Evolutionary conservation across 2,329 filamentous ascomycete species (phyloP).

Genomic region (Furcasterigmium furcatum): DNA sequence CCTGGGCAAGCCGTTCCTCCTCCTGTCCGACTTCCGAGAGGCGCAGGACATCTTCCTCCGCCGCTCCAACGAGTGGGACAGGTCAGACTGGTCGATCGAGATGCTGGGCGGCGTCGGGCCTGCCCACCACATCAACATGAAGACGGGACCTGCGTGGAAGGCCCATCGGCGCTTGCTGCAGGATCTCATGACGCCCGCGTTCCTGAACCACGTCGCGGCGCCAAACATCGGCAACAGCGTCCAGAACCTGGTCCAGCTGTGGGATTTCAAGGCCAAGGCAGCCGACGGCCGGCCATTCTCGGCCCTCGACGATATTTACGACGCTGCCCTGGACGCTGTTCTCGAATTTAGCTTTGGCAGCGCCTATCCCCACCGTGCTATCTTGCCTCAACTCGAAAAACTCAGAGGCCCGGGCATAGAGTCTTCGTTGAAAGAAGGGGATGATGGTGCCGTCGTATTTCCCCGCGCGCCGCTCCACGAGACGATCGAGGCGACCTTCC

Average conservation of each 20-base stretch:
- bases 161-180: conserved; percentile 28
- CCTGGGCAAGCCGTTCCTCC: conserved; percentile 34
- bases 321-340: conserved; percentile 25
- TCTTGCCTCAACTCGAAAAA: neutral
- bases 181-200: conserved; percentile 31
- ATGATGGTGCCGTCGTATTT: too few species aligned
- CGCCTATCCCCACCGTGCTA: neutral
- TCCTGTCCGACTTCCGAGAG: conserved; percentile 32
- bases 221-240: conserved; percentile 27
- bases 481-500: conserved; percentile 7
- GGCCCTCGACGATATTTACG: conserved; percentile 23
- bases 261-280: conserved; percentile 25
- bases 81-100: conserved; percentile 15
- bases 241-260: conserved; percentile 26
- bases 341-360: conserved; percentile 23
- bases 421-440: too few species aligned
- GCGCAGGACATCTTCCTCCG: conserved; percentile 39
- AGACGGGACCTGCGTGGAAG: conserved; percentile 24
- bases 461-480: conserved; percentile 6
- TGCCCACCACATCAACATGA: conserved; percentile 25
- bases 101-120: conserved; percentile 26
- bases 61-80: conserved; percentile 40
- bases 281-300: conserved; percentile 24
- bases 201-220: conserved; percentile 26
- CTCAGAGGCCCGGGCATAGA: too few species aligned